Percentiles rank a stretch among this genome's conserved stretches.
phyloP scores from a whole-genome alignment of 164 flowering plant genomes.

The Magnolia officinalis region DNA sequence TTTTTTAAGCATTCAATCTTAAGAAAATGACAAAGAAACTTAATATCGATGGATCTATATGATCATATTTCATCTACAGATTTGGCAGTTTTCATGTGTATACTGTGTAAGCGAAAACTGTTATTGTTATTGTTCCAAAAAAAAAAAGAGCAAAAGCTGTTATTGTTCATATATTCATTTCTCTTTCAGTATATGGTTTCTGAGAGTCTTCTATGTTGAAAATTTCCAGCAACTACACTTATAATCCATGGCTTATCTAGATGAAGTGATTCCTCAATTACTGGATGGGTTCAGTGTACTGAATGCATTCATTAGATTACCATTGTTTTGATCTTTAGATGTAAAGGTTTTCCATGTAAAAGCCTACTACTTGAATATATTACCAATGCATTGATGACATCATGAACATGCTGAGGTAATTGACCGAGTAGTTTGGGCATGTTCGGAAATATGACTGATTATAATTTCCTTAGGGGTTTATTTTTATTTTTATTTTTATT shows the following conservation, averaged over 20 bases:
- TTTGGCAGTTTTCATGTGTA: not conserved
- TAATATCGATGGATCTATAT: too few species aligned
- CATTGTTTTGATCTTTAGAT: not conserved
- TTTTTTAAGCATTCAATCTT: not conserved
- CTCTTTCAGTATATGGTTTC: not conserved
- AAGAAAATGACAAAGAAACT: too few species aligned
- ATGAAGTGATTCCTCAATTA: not conserved
- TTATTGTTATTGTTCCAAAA: not conserved
- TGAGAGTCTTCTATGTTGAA: not conserved
- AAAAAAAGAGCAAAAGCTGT: too few species aligned
- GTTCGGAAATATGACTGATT: too few species aligned
- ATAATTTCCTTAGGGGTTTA: too few species aligned
- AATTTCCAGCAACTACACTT: not conserved
- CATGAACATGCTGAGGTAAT: not conserved
- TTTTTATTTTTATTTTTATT: too few species aligned
- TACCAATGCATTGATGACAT: conserved; percentile 13
- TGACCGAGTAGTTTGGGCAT: too few species aligned
- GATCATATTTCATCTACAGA: not conserved
- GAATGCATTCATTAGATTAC: not conserved
- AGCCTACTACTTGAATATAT: not conserved
- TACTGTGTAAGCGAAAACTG: not conserved
- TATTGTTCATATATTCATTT: not conserved
- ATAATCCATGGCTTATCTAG: not conserved
- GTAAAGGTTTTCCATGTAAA: not conserved
- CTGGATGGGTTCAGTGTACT: not conserved